Evolutionary conservation across 202 grass and related monocot genomes (phyloP), one percentile per base, ranked within the genome.

Genomic region (Digitaria exilis): DNA sequence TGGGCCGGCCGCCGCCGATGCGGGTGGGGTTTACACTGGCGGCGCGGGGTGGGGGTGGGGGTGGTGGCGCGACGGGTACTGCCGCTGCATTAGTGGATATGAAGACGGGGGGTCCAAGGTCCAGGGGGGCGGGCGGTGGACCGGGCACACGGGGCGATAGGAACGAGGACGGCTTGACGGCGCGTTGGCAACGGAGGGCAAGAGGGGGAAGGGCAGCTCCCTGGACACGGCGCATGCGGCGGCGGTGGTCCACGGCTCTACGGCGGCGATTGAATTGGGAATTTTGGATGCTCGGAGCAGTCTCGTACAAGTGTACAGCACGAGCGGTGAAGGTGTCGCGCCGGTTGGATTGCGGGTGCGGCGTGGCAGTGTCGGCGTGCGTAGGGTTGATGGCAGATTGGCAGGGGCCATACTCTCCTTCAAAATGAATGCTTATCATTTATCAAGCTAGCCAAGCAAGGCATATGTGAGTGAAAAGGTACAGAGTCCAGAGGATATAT

Each of bases 151-250:
- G 70, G 57, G 31, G 31, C 88, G 88, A 90, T 86, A 83, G 2
- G 67, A 83, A 86, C 88, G 88, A 86, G 79, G 88, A 59, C 9
- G 76, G 45, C 41, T 30, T n/a, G 13, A 2, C 51, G 87, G 6
- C 51, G 75, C 58, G 69, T 41, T 84, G 21, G 62, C 30, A 14
- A 10, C 48, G 46, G 15, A 19, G n/a, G 31, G 21, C 31, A 19
- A 4, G 34, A 24, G 7, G n/a, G 9, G 9, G 10, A 29, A 3
- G 48, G 15, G 9, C 2, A 12, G 14, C 54, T 69, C 32, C 6
- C 32, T 80, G 32, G n/a, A 69, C 78, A 15, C 44, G 30, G 63
- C 37, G 63, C 78, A 69, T 69, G 78, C 49, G 17, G 4, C 30
- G 29, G 12, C 0, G 28, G 30, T 30, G 56, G 37, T 21, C 75